Base-by-base conservation (phyloP, 768 basidiomycete genomes). In the Boletus vermiculosoides region DNA sequence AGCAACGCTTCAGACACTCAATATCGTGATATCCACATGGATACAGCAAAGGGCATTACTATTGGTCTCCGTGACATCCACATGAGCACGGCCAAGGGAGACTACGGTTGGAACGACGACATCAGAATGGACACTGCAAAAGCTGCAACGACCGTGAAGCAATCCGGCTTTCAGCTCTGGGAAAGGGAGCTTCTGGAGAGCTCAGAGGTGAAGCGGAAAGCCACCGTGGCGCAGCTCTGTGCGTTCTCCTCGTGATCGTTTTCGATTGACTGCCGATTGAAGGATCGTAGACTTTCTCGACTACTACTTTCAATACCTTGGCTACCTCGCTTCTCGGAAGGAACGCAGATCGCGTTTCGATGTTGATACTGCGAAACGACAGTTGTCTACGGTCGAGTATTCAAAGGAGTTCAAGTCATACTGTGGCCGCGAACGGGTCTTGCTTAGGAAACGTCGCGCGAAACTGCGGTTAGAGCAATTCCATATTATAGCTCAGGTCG, bases 221-320 rank as follows among this genome's bases (percentile, higher is more conserved):
- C 96, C 2, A 98, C 95, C 2, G 93, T 99, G 11, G 94, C 95
- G 20, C 97, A 99, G 69, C 84, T 99, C 45, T 99, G 94, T 95
- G 69, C 66, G 87, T 79, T n/a, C 33, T 41, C 6, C 40, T 56
- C 25, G 55, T 50, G 58, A 50, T 54, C 10, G 9, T 50, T 28
- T 31, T 18, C 49, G 62, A 61, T 60, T 60, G 33, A 33, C 46
- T 23, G 20, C 15, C 57, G 55, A 58, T 66, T 40, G 39, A 61
- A 50, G 31, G 49, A 54, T 45, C 54, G 34, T 62, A 95, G 94
- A 92, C 77, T 98, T 98, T 76, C 83, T 97, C 50, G 96, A 98
- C 73, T 98, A 99, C 71, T 99, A 99, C 76, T 99, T 99, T 71
- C 93, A 98, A 69, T 82, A 86, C 1, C 81, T 99, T 37, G 93